Evolutionary conservation across 2,329 filamentous ascomycete genomes (phyloP).

Genomic region (Madurella mycetomatis): DNA sequence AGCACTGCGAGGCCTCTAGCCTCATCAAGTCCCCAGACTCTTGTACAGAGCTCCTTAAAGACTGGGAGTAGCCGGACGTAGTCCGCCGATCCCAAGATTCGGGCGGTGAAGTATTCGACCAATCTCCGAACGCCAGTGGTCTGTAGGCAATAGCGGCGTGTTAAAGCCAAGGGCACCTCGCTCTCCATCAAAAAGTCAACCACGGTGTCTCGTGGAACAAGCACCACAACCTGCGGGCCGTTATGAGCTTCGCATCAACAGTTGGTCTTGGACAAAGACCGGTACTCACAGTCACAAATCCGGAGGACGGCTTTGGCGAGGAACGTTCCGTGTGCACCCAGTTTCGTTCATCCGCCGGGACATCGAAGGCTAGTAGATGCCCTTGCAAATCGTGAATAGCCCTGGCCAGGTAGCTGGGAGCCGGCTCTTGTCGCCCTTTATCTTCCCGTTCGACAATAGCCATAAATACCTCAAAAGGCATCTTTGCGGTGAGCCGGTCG

Average conservation of each 20-base stretch:
- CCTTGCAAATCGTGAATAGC: constrained; percentile 7
- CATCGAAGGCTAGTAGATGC: background rate
- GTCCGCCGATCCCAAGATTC: background rate
- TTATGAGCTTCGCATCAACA: background rate
- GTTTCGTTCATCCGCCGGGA: constrained; percentile 7
- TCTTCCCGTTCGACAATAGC: constrained; percentile 11
- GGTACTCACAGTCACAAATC: constrained; percentile 7
- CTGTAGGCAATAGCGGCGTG: background rate
- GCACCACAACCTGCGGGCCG: constrained; percentile 8
- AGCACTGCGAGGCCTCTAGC: constrained; percentile 8
- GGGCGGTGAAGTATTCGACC: constrained; percentile 3
- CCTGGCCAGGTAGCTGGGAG: constrained; percentile 7
- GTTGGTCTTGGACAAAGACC: background rate
- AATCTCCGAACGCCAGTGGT: background rate
- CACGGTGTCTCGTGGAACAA: constrained; percentile 17
- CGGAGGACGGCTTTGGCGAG: background rate
- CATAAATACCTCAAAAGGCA: constrained; percentile 13
- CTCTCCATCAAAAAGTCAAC: constrained; percentile 15
- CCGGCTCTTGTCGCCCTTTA: background rate
- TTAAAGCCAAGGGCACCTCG: background rate
- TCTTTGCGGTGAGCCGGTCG: background rate
- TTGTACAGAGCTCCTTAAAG: constrained; percentile 11
- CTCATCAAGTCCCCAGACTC: constrained; percentile 8
- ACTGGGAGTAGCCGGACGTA: constrained; percentile 6
- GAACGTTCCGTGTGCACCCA: constrained; percentile 4